phyloP scores from a whole-genome alignment of 768 basidiomycete species.

The Tricholoma saponaceum region DNA sequence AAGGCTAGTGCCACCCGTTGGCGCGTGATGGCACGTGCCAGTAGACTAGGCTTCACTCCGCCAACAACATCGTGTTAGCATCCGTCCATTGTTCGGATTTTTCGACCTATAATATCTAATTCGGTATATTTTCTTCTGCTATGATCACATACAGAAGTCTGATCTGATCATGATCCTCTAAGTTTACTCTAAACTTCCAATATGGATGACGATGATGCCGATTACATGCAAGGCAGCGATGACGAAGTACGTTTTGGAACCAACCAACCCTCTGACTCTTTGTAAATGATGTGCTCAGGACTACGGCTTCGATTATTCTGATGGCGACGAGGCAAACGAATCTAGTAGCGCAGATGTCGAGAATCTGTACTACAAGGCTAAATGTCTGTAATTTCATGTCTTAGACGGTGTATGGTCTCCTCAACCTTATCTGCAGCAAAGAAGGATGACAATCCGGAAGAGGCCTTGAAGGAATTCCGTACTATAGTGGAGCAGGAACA shows the following conservation, averaged over 20 bases:
- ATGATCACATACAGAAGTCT: background rate
- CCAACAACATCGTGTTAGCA: too few species aligned
- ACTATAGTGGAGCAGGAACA: slow-evolving; percentile 86
- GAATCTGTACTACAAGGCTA: slow-evolving; percentile 98
- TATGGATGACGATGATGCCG: slow-evolving; percentile 94
- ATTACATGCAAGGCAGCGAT: slow-evolving; percentile 89
- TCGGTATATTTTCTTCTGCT: background rate
- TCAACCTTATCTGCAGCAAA: slow-evolving; percentile 51
- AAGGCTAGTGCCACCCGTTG: too few species aligned
- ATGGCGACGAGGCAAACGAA: slow-evolving; percentile 79
- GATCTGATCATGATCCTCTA: background rate
- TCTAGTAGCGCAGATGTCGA: slow-evolving; percentile 85
- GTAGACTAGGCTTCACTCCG: too few species aligned
- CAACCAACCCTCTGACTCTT: slow-evolving; percentile 1
- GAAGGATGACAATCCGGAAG: slow-evolving; percentile 93
- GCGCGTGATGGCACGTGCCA: too few species aligned
- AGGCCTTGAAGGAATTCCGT: slow-evolving; percentile 85
- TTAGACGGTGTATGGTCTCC: slow-evolving; percentile 2
- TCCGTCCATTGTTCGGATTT: too few species aligned
- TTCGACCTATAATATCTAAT: background rate
- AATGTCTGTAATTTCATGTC: slow-evolving; percentile 53
- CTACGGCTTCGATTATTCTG: slow-evolving; percentile 96
- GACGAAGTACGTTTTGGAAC: slow-evolving; percentile 57
- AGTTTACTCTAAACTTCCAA: slow-evolving; percentile 7
- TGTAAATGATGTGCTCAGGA: slow-evolving; percentile 46